Percentiles rank a stretch among this genome's conserved stretches.
phyloP scores from a whole-genome alignment of 2,329 filamentous ascomycete genomes.

The Aspergillus fischeri region DNA sequence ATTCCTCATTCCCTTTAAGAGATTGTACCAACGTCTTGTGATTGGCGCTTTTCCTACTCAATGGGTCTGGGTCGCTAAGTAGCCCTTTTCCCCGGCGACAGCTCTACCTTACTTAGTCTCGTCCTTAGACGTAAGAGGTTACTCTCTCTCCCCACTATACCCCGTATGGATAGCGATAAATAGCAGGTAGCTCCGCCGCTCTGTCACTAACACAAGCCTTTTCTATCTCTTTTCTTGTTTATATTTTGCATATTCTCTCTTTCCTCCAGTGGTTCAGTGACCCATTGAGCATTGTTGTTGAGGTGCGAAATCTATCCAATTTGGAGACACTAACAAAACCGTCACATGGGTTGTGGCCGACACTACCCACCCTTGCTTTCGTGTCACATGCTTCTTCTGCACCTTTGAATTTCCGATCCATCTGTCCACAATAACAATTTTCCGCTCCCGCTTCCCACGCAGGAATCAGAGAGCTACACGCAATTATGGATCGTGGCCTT shows the following conservation, averaged over 20 bases:
- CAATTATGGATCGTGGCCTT: constrained; percentile 36
- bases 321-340: neutral
- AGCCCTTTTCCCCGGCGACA: neutral
- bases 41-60: constrained; percentile 6
- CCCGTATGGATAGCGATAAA: neutral
- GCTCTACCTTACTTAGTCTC: neutral
- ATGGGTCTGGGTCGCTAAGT: neutral
- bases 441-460: constrained; percentile 13
- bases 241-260: neutral
- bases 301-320: neutral
- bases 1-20: constrained; percentile 5
- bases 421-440: constrained; percentile 17
- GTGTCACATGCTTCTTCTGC: constrained; percentile 18
- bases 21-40: neutral
- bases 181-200: neutral
- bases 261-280: neutral
- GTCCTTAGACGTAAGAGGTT: neutral
- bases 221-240: neutral
- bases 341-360: constrained; percentile 11
- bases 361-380: constrained; percentile 3
- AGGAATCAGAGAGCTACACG: neutral
- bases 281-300: neutral
- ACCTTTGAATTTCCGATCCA: constrained; percentile 2
- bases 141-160: neutral
- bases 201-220: neutral